Conservation (phyloP, 2,329 filamentous ascomycete genomes). For the Shiraia bambusicola region DNA sequence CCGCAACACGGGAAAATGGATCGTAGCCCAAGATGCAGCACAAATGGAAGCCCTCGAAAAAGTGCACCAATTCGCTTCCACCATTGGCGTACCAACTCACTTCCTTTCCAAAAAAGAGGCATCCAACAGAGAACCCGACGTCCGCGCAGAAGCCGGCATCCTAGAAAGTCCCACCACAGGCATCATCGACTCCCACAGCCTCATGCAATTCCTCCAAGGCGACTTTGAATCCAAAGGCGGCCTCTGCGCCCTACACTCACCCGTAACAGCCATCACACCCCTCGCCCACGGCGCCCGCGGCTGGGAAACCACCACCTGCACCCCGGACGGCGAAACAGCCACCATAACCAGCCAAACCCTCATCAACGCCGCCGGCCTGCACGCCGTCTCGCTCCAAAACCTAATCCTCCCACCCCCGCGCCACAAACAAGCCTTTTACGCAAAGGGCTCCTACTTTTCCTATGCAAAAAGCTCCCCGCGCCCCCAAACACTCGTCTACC, state of each 20-base stretch:
- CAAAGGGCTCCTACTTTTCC: constrained; percentile 94
- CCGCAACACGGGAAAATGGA: constrained; percentile 84
- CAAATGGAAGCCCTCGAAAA: constrained; percentile 67
- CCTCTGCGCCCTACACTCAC: constrained; percentile 67
- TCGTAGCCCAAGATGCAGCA: constrained; percentile 77
- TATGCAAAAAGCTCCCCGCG: constrained; percentile 68
- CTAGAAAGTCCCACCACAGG: constrained; percentile 86
- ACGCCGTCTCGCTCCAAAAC: constrained; percentile 76
- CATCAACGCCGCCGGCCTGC: constrained; percentile 83
- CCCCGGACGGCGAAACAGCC: constrained; percentile 46
- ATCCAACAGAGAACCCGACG: constrained; percentile 67
- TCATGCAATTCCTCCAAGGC: constrained; percentile 80
- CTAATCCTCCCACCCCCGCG: constrained; percentile 66
- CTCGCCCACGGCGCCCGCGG: constrained; percentile 57
- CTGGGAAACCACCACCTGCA: constrained; percentile 66
- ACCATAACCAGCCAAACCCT: constrained; percentile 73
- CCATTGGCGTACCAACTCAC: constrained; percentile 66
- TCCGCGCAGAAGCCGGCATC: constrained; percentile 69
- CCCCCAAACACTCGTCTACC: constrained; percentile 78
- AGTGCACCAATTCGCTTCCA: constrained; percentile 56
- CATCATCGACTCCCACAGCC: constrained; percentile 82
- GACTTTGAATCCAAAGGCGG: constrained; percentile 77
- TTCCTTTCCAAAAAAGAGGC: constrained; percentile 69
- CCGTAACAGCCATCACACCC: constrained; percentile 63
- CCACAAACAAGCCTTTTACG: constrained; percentile 69